These are phyloP conservation scores for Ceratobasidium sp. DNA, from an alignment of 1,284 basidiomycete species.

Conservation along the genomic window DNA sequence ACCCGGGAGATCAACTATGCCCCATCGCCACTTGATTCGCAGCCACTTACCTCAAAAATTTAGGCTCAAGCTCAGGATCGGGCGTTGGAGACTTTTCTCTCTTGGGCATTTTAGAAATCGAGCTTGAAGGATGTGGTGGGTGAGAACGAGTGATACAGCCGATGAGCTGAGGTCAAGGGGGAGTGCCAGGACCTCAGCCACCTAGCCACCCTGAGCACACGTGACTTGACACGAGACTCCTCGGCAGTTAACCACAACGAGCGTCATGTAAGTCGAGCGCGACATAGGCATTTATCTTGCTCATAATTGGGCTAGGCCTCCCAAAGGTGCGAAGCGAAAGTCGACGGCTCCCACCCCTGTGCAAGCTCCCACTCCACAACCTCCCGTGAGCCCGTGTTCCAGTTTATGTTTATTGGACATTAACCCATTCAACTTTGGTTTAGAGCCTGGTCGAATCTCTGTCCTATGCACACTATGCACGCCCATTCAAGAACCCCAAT, in stretches of 20 bases:
- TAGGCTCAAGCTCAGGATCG: constrained; percentile 21
- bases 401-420: background rate
- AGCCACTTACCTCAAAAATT: constrained; percentile 15
- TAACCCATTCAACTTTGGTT: background rate
- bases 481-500: constrained; percentile 75
- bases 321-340: constrained; percentile 49
- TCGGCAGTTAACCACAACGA: background rate
- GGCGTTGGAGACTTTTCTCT: constrained; percentile 31
- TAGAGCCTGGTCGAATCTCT: constrained; percentile 72
- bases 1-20: background rate
- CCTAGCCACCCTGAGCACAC: constrained; percentile 17
- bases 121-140: background rate
- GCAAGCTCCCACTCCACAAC: constrained; percentile 43
- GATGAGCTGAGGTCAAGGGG: constrained; percentile 5
- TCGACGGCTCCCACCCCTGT: constrained; percentile 33
- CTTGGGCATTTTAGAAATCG: constrained; percentile 16
- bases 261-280: background rate
- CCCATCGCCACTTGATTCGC: background rate
- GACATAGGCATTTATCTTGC: background rate
- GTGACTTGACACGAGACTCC: background rate
- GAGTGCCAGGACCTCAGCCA: constrained; percentile 8
- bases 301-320: constrained; percentile 46
- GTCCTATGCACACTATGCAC: constrained; percentile 68
- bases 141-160: no score
- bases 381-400: constrained; percentile 47